Conservation (phyloP, 2,329 filamentous ascomycete species). For the Xylaria sp. region DNA sequence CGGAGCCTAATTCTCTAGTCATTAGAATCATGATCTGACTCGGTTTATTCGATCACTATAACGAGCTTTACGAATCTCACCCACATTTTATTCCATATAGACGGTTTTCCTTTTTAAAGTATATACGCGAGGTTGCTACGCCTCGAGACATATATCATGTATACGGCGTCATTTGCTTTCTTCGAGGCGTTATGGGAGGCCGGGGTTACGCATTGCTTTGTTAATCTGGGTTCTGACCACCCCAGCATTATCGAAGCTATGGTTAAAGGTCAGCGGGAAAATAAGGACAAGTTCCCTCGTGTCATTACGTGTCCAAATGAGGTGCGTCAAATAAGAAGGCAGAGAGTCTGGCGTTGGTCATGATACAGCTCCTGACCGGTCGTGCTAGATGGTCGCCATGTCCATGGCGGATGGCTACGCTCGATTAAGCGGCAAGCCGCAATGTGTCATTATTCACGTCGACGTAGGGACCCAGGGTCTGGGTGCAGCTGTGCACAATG, state of each 20-base stretch:
- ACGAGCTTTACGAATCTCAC: not conserved
- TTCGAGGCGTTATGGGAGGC: conserved; percentile 60
- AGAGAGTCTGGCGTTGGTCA: not conserved
- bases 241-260: conserved; percentile 84
- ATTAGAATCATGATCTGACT: not conserved
- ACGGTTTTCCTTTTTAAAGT: not conserved
- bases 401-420: conserved; percentile 88
- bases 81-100: not conserved
- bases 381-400: conserved; percentile 78
- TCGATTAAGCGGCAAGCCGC: conserved; percentile 75
- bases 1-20: not conserved
- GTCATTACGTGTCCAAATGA: conserved; percentile 86
- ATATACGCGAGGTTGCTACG: not conserved
- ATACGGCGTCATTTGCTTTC: conserved; percentile 77
- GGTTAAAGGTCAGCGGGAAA: conserved; percentile 77
- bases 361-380: conserved; percentile 6
- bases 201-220: conserved; percentile 58
- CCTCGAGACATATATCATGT: conserved; percentile 49
- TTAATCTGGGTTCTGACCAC: conserved; percentile 77
- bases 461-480: conserved; percentile 85
- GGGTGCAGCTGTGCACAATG: conserved; percentile 82
- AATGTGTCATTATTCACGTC: conserved; percentile 83
- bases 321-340: conserved; percentile 55
- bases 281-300: conserved; percentile 71
- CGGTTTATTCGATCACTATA: not conserved